A percentile compares a stretch with the other conserved stretches of the same genome.
Evolutionary conservation across 768 basidiomycete species (phyloP).

Genomic region (Imleria badia): DNA sequence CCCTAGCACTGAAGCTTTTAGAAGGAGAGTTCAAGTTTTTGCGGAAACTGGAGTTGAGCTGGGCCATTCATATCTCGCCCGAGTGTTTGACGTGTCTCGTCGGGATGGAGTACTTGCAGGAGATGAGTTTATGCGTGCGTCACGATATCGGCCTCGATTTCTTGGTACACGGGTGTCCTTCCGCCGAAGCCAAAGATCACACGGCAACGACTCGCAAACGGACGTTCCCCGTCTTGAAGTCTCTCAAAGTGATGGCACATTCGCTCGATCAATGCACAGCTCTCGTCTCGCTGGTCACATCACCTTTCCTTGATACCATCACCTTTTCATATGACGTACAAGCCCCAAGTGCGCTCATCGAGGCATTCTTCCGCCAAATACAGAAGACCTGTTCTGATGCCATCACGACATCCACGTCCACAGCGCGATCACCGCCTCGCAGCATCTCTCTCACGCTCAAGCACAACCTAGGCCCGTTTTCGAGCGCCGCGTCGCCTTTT

Average conservation of each 20-base stretch:
- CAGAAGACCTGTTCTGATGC: constrained; percentile 13
- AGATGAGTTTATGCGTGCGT: constrained; percentile 22
- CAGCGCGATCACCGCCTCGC: background rate
- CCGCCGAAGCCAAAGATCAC: background rate
- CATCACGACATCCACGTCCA: background rate
- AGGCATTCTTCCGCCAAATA: constrained; percentile 26
- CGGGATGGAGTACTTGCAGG: constrained; percentile 23
- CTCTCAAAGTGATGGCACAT: constrained; percentile 24
- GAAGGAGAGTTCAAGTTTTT: constrained; percentile 19
- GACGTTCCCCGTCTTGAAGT: constrained; percentile 24
- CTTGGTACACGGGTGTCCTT: constrained; percentile 9
- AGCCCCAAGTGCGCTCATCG: constrained; percentile 19
- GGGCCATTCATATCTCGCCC: constrained; percentile 23
- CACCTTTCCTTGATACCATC: constrained; percentile 23
- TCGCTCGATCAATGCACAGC: constrained; percentile 31
- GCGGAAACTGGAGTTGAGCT: constrained; percentile 25
- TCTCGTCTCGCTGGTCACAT: constrained; percentile 24
- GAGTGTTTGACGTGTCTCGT: constrained; percentile 23
- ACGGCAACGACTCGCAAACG: background rate
- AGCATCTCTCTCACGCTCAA: constrained; percentile 28
- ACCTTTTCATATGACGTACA: constrained; percentile 29
- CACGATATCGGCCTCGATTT: constrained; percentile 17
- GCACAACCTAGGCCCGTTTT: constrained; percentile 23
- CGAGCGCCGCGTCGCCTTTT: constrained; percentile 23
- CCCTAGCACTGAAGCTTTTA: constrained; percentile 16